Base-by-base conservation (phyloP, 371 early-diverging fungal genomes). In the Conidiobolus incongruus region DNA sequence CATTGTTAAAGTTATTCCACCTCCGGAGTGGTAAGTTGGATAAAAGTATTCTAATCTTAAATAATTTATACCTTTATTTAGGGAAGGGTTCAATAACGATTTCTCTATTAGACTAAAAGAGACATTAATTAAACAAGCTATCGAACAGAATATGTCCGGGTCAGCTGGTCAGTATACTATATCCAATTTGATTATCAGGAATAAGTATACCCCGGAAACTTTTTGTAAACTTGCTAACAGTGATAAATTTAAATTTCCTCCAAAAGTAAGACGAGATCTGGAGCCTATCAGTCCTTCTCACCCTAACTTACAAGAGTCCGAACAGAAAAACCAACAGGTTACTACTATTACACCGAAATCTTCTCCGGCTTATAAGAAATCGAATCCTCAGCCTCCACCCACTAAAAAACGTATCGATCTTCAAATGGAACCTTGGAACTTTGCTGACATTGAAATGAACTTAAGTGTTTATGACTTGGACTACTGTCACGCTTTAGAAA, bases 1-100 rank as follows among this genome's bases (percentile, higher is more conserved):
- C 11, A 59, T 94, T 23, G 77, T 77, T 51, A 94, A 94, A 56
- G 63, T 94, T 32, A 74, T 92, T 21, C 92, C 95, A 21, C 95
- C 95, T 4, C 52, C 56, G 40, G 77, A 77, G 56, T 94, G 92
- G 91, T 71, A 62, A 16, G 47, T 34, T 16, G 32, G 22, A 8
- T 59, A 60, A 49, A 20, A 52, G 3, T 8, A 3, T 26, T 26
- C 8, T 3, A 4, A 4, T 26, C 8, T 26, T 8, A 4, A 26
- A 4, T 8, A 4, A 26, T 38, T 37, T 22, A 28, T 16, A n/a
- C 17, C 31, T 35, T 30, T 41, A 49, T 42, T 24, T 46, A 68
- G 70, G 69, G 58, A 56, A 34, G 51, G 53, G 24, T 47, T 46
- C 24, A 58, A 70, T 45, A 65, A 68, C 23, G 63, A 65, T 52